Conservation (phyloP, 2,329 filamentous ascomycete species). For the Sclerotinia spermophila region DNA sequence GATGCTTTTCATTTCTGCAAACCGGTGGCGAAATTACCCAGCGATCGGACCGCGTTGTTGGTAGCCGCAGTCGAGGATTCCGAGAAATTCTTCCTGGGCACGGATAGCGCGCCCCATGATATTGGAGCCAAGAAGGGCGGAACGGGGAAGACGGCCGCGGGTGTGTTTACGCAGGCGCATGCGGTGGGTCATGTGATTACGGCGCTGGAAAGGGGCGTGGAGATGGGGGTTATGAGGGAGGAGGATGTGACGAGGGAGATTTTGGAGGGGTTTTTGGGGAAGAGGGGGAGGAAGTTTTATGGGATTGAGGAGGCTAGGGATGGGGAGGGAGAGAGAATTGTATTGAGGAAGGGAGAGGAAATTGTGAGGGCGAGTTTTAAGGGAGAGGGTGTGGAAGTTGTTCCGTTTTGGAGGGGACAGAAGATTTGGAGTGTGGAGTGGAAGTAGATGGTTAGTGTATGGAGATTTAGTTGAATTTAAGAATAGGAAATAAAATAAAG, state of each 20-base stretch:
- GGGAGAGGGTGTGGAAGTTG: neutral
- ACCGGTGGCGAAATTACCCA: conserved; percentile 40
- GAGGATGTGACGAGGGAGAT: conserved; percentile 5
- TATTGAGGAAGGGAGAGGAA: conserved; percentile 11
- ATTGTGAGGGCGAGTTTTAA: conserved; percentile 7
- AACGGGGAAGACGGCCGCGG: conserved; percentile 49
- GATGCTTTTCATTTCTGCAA: conserved; percentile 49
- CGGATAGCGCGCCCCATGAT: conserved; percentile 61
- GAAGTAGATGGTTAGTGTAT: neutral
- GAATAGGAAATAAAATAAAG: too few species aligned
- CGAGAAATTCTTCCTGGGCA: conserved; percentile 66
- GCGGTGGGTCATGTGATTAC: conserved; percentile 8
- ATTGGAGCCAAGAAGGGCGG: conserved; percentile 55
- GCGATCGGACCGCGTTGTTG: conserved; percentile 46
- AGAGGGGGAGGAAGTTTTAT: conserved; percentile 14
- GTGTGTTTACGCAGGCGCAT: conserved; percentile 70
- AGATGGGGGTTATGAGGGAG: conserved; percentile 1
- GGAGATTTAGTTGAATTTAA: neutral
- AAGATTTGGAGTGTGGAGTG: conserved; percentile 18
- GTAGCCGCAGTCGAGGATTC: conserved; percentile 54
- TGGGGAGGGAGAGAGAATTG: conserved; percentile 1
- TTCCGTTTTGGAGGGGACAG: conserved; percentile 17
- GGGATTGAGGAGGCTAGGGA: neutral
- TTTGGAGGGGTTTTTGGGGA: conserved; percentile 14
- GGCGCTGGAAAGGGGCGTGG: conserved; percentile 4